phyloP scores from a whole-genome alignment of 2,329 filamentous ascomycete genomes.

The Alternaria rosae region DNA sequence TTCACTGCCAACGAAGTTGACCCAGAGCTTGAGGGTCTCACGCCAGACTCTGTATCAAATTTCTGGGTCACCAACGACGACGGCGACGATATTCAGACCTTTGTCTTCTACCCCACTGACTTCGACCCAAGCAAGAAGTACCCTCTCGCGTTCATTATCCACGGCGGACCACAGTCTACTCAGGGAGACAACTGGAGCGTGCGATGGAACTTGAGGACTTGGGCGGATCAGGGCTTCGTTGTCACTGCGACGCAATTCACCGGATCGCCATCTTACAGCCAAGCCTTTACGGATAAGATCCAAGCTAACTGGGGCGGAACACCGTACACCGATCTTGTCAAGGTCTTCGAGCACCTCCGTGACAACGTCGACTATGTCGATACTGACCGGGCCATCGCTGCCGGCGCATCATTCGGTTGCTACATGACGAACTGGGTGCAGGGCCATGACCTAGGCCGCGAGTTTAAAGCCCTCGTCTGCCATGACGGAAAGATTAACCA shows the following conservation, averaged over 20 bases:
- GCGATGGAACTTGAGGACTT: slow-evolving; percentile 84
- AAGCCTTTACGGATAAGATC: slow-evolving; percentile 79
- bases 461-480: slow-evolving; percentile 86
- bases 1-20: slow-evolving; percentile 70
- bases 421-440: slow-evolving; percentile 80
- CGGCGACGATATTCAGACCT: slow-evolving; percentile 66
- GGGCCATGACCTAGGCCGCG: slow-evolving; percentile 79
- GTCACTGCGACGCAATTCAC: slow-evolving; percentile 83
- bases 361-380: slow-evolving; percentile 73
- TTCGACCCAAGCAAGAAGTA: slow-evolving; percentile 78
- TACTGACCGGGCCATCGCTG: slow-evolving; percentile 72
- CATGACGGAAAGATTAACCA: slow-evolving; percentile 83
- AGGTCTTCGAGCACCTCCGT: slow-evolving; percentile 77
- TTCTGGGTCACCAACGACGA: slow-evolving; percentile 74
- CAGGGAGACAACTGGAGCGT: slow-evolving; percentile 80
- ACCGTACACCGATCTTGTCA: slow-evolving; percentile 83
- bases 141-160: slow-evolving; percentile 78
- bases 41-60: slow-evolving; percentile 67
- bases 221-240: slow-evolving; percentile 86
- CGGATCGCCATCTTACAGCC: slow-evolving; percentile 81
- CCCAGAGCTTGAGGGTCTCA: slow-evolving; percentile 71
- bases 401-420: slow-evolving; percentile 65
- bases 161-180: slow-evolving; percentile 80
- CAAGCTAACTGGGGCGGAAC: slow-evolving; percentile 81
- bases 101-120: slow-evolving; percentile 67